A percentile compares a stretch with the other conserved stretches of the same genome.
These are phyloP conservation scores for Starmerella vaccinii DNA, from an alignment of 805 yeast genomes.

Conservation along the genomic window DNA sequence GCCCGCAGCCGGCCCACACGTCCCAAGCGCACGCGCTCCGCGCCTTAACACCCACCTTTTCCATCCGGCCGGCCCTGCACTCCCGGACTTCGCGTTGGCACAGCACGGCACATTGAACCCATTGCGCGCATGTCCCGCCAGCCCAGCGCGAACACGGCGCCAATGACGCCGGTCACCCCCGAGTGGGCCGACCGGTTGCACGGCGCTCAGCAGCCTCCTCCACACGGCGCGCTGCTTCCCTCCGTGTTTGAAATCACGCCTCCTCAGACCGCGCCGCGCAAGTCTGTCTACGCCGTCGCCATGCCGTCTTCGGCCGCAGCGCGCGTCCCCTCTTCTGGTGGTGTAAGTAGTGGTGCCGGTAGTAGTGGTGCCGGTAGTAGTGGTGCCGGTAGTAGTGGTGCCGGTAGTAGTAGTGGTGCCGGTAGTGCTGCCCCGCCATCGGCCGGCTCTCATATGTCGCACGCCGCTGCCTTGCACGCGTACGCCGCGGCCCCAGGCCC, in stretches of 20 bases:
- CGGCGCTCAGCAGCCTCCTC: conserved; percentile 4
- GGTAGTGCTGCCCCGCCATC: too few species aligned
- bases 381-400: too few species aligned
- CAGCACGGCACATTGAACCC: background rate
- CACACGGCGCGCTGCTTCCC: conserved; percentile 26
- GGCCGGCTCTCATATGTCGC: background rate
- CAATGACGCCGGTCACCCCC: conserved; percentile 21
- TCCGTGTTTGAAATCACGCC: conserved; percentile 33
- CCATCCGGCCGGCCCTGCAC: conserved; percentile 1
- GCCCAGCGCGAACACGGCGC: conserved; percentile 14
- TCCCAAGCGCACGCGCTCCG: background rate
- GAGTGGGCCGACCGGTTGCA: conserved; percentile 16
- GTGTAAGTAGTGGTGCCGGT: too few species aligned
- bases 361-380: too few species aligned
- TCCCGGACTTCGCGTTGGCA: background rate
- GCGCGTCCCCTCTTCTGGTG: too few species aligned
- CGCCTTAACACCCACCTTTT: background rate
- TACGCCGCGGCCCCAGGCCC: background rate
- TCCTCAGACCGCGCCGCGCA: conserved; percentile 20
- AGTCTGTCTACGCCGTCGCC: background rate
- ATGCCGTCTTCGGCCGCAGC: too few species aligned
- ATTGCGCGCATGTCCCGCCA: conserved; percentile 14
- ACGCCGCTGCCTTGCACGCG: background rate
- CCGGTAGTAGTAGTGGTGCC: too few species aligned
- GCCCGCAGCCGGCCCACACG: conserved; percentile 1